These are phyloP conservation scores for Orobanche coerulescens DNA, from an alignment of 257 asterid genomes.

Conservation along the genomic window DNA sequence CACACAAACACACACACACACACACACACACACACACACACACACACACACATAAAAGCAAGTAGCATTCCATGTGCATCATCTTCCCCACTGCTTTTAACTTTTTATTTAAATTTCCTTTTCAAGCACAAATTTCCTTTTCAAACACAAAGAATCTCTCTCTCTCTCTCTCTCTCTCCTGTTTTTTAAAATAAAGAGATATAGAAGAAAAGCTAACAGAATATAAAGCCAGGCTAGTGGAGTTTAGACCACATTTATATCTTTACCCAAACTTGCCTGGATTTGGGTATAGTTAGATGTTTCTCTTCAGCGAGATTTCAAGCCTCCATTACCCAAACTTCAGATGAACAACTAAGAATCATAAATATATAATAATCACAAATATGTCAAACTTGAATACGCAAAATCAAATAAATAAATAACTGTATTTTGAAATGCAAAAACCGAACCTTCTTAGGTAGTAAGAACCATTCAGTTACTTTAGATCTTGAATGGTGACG, in stretches of 20 bases:
- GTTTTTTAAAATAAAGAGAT: not conserved
- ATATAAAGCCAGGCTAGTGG: conserved; percentile 30
- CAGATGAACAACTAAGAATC: no score
- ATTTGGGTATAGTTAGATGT: conserved; percentile 37
- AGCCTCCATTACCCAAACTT: no score
- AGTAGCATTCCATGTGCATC: conserved; percentile 81
- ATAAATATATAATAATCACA: no score
- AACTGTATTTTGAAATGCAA: conserved; percentile 2
- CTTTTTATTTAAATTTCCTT: conserved; percentile 21
- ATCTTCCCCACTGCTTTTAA: conserved; percentile 46
- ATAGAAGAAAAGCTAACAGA: conserved; percentile 13
- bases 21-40: no score
- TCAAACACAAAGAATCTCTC: conserved; percentile 22
- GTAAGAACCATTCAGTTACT: no score
- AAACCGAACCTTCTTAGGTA: no score
- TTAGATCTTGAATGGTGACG: no score
- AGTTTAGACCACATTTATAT: conserved; percentile 27
- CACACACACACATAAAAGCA: no score
- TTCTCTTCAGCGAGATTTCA: no score
- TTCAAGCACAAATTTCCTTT: conserved; percentile 18
- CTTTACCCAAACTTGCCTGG: conserved; percentile 41
- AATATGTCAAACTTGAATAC: conserved; percentile 19
- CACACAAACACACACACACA: no score
- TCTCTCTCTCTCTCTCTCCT: conserved; percentile 22
- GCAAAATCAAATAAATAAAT: conserved; percentile 14